Evolutionary conservation across 1,284 basidiomycete genomes (phyloP), one percentile per base, ranked within the genome.

Genomic region (Cerrena zonata): DNA sequence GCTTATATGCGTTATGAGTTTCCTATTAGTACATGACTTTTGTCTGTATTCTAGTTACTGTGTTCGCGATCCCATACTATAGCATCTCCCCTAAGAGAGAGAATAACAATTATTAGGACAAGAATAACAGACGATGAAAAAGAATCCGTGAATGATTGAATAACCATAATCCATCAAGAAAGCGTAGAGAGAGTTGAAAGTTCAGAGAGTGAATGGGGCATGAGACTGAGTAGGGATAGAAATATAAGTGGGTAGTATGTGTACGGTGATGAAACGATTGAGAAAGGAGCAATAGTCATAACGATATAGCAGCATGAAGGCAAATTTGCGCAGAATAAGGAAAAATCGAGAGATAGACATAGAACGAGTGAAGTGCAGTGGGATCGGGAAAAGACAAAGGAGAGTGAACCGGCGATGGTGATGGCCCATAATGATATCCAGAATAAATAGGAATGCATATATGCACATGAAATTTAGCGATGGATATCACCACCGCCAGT

Each of bases 21-120:
- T 36, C n/a, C 34, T n/a, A 36, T 36, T 36, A 36, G 10, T 10
- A 36, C n/a, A 36, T 10, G 10, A 40, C 39, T 10, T 40, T 7
- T 40, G 39, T 40, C 18, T 40, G 39, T 40, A 40, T 40, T 40
- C 39, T 40, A 40, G 39, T 40, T 10, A 40, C 39, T 18, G 7
- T 22, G 39, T 40, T 10, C 19, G 19, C 13, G 39, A 40, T 5
- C 15, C 39, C 39, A 5, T 40, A 22, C n/a, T n/a, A n/a, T n/a
- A n/a, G n/a, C n/a, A n/a, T 10, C 39, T 5, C 7, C 39, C 13
- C 39, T 19, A 40, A 40, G 21, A 40, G 7, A 40, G 18, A 15
- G 19, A 15, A 40, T 10, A 18, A 18, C 21, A 22, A 40, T 10
- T 15, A 18, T 5, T 40, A 18, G 10, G 39, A 40, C 15, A 40